Evolutionary conservation across 371 early-diverging fungal species (phyloP).

Genomic region (Apophysomyces variabilis): DNA sequence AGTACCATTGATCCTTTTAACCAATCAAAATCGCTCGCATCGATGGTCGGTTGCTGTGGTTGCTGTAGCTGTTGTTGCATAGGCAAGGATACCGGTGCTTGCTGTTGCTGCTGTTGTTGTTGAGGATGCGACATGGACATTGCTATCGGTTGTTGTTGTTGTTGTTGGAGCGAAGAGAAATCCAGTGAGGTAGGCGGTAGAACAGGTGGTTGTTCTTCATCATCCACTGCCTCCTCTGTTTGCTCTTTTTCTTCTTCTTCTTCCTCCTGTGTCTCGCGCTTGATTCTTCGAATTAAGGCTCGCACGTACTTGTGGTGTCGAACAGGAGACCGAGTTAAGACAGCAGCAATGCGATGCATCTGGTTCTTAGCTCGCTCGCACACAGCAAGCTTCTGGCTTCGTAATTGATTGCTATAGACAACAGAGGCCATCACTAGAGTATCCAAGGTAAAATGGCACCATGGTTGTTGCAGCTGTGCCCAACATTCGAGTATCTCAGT

Average conservation of each 20-base stretch:
- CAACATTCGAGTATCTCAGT: constrained; percentile 32
- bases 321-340: constrained; percentile 38
- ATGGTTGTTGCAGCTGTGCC: constrained; percentile 30
- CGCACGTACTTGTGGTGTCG: constrained; percentile 45
- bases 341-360: constrained; percentile 30
- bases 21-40: no score
- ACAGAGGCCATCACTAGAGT: constrained; percentile 26
- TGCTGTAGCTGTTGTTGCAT: constrained; percentile 13
- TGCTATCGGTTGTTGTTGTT: not conserved
- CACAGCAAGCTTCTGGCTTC: not conserved
- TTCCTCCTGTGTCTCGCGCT: constrained; percentile 8
- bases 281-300: constrained; percentile 32
- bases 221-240: not conserved
- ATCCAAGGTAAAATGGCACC: constrained; percentile 39
- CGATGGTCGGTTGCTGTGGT: not conserved
- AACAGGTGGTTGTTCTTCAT: not conserved
- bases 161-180: not conserved
- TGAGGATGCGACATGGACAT: not conserved
- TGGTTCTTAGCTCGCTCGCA: constrained; percentile 26
- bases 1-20: constrained; percentile 17
- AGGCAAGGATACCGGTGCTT: not conserved
- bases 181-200: not conserved
- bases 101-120: not conserved
- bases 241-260: constrained; percentile 11
- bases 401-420: constrained; percentile 8